These are phyloP conservation scores for Xerocomus nothofagi DNA, from an alignment of 1,284 basidiomycete genomes.

Conservation along the genomic window DNA sequence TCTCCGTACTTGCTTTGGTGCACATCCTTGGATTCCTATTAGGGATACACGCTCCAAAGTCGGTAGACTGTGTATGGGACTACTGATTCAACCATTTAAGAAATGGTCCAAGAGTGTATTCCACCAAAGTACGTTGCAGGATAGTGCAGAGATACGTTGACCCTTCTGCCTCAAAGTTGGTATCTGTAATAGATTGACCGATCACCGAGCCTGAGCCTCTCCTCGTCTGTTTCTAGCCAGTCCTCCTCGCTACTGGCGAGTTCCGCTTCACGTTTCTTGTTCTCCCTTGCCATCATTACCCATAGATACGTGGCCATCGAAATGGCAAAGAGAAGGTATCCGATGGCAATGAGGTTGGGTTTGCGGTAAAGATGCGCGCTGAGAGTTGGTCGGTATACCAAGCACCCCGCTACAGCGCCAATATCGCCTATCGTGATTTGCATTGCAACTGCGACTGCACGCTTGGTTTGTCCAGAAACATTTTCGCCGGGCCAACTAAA, in stretches of 20 bases:
- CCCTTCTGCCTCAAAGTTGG: slow-evolving; percentile 27
- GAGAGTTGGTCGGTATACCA: slow-evolving; percentile 54
- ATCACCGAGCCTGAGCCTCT: slow-evolving; percentile 36
- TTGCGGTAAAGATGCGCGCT: slow-evolving; percentile 50
- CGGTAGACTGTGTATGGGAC: neutral
- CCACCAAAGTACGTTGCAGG: too few species aligned
- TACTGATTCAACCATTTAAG: too few species aligned
- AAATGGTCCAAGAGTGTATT: too few species aligned
- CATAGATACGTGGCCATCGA: slow-evolving; percentile 49
- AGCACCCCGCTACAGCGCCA: slow-evolving; percentile 59
- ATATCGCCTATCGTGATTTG: slow-evolving; percentile 68
- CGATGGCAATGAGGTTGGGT: slow-evolving; percentile 61
- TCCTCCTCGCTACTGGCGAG: slow-evolving; percentile 13
- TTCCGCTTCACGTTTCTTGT: slow-evolving; percentile 42
- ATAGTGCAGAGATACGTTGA: neutral
- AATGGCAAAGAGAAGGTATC: slow-evolving; percentile 55
- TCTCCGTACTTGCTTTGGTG: neutral
- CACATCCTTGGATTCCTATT: neutral
- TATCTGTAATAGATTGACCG: slow-evolving; percentile 40
- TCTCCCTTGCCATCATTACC: slow-evolving; percentile 53
- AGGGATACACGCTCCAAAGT: neutral
- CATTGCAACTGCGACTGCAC: slow-evolving; percentile 64
- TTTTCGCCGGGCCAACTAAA: slow-evolving; percentile 67
- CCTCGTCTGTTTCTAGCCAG: slow-evolving; percentile 22
- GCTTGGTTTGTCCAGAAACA: slow-evolving; percentile 69